These are phyloP conservation scores for Tuber aestivum DNA, from an alignment of 495 filamentous ascomycete species.

Conservation along the genomic window DNA sequence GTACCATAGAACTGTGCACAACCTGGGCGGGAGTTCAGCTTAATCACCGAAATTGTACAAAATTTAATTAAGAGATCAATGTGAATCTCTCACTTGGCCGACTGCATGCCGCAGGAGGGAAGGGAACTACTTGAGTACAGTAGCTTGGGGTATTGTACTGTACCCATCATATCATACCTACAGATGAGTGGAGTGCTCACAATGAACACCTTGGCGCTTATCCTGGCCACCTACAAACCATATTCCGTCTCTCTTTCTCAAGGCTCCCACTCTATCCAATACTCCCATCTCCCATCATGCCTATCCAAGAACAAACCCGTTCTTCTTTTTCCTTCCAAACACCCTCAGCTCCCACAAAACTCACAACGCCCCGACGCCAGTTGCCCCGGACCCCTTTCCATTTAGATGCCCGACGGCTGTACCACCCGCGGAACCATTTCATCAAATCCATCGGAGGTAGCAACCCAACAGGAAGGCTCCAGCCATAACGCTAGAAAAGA, in stretches of 20 bases:
- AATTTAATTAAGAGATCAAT: no score
- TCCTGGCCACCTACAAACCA: not conserved
- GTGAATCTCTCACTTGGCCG: not conserved
- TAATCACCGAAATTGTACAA: no score
- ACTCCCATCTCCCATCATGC: not conserved
- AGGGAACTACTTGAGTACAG: not conserved
- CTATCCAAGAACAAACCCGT: not conserved
- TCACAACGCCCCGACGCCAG: not conserved
- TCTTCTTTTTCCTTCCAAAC: not conserved
- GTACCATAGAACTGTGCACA: no score
- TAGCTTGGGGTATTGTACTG: not conserved
- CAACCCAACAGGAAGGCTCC: not conserved
- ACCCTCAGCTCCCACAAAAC: not conserved
- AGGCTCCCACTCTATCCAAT: not conserved
- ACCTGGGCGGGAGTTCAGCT: no score
- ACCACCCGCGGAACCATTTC: not conserved
- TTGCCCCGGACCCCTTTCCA: not conserved
- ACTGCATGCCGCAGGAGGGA: not conserved
- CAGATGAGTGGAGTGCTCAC: not conserved
- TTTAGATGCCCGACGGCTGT: not conserved
- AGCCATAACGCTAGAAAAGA: not conserved
- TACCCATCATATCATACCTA: not conserved
- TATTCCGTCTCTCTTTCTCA: not conserved
- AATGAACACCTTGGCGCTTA: not conserved
- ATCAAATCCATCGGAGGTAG: not conserved